Evolutionary conservation across 2,329 filamentous ascomycete genomes (phyloP), one percentile per base, ranked within the genome.

Genomic region (Acarospora socialis): DNA sequence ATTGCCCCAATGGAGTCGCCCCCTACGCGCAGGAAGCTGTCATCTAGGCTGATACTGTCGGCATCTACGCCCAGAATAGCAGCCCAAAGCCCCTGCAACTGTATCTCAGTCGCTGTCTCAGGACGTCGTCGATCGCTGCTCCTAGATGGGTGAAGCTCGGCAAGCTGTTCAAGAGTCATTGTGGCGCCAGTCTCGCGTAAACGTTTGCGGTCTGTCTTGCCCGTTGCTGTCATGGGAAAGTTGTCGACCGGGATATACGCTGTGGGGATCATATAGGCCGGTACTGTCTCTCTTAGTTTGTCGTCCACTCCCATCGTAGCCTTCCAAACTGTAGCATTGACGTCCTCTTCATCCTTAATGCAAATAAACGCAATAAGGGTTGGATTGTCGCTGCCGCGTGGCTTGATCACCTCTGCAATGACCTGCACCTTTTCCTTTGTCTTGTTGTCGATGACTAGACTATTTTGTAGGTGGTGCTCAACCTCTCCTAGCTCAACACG

Each of bases 221-320:
- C 42, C 5, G 42, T 42, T 15, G 30, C 18, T 7, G 32, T 13
- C n/a, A 38, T 21, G 2, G 42, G 41, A 5, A 45, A 15, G 3
- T 3, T 15, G 13, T 38, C 23, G 5, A 45, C 33, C 3, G 30
- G 7, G 21, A 45, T 15, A 34, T 35, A 44, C 19, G 30, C 32
- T 6, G 28, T 32, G 14, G 43, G 43, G 2, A 45, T 32, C 43
- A 45, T 45, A 15, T 45, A n/a, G n/a, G n/a, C n/a, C n/a, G n/a
- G n/a, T n/a, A n/a, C n/a, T n/a, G n/a, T n/a, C n/a, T n/a, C n/a
- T n/a, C n/a, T n/a, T n/a, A n/a, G n/a, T n/a, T n/a, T n/a, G n/a
- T n/a, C n/a, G n/a, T n/a, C n/a, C n/a, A n/a, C n/a, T n/a, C n/a
- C n/a, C n/a, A n/a, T n/a, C n/a, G n/a, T n/a, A n/a, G n/a, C n/a